Conservation (phyloP, 306 rosid genomes). For the Senna tora region DNA sequence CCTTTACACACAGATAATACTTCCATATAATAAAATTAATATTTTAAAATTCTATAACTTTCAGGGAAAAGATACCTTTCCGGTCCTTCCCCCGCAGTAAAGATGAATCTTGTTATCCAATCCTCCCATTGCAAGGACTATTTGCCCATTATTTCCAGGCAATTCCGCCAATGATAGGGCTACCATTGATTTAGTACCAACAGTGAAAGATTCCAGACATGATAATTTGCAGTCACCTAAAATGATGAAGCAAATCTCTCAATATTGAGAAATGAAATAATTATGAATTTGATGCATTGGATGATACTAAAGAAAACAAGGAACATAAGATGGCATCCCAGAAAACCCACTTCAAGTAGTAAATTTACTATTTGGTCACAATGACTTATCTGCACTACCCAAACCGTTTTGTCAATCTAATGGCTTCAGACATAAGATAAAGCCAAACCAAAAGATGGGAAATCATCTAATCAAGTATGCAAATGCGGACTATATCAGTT, state of each 20-base stretch:
- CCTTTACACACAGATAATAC: conserved; percentile 19
- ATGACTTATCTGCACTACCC: background rate
- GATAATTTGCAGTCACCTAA: conserved; percentile 74
- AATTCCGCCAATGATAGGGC: conserved; percentile 81
- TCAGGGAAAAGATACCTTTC: conserved; percentile 59
- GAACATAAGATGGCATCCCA: background rate
- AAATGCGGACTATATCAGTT: background rate
- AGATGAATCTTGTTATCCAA: conserved; percentile 95
- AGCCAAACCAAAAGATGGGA: background rate
- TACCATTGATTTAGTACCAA: conserved; percentile 88
- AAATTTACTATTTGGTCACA: background rate
- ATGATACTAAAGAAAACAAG: conserved; percentile 12
- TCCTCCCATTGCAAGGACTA: conserved; percentile 95
- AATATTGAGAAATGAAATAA: background rate
- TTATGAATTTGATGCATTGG: background rate
- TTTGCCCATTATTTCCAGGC: conserved; percentile 69
- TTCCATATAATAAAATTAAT: conserved; percentile 20
- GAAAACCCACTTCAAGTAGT: background rate
- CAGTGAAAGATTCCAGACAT: conserved; percentile 64
- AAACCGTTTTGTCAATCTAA: background rate
- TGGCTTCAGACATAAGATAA: background rate
- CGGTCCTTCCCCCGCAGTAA: conserved; percentile 76
- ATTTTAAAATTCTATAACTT: conserved; percentile 15
- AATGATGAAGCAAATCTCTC: conserved; percentile 28
- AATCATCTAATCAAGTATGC: background rate